phyloP scores from a whole-genome alignment of 441 rosid genomes.

The Theobroma grandiflorum region DNA sequence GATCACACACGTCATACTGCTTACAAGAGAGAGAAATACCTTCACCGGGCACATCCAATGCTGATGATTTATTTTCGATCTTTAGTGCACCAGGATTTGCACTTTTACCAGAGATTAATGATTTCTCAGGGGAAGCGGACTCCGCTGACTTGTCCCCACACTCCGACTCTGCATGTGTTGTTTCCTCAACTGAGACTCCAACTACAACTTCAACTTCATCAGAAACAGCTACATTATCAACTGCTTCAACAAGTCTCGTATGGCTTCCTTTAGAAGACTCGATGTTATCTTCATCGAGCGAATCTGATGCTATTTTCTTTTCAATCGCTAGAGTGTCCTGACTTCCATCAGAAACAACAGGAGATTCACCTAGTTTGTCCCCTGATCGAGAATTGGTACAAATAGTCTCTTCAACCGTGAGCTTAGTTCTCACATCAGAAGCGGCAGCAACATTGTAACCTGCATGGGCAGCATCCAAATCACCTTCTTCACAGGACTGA shows the following conservation, averaged over 20 bases:
- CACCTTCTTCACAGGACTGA: constrained; percentile 29
- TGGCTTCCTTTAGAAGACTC: constrained; percentile 29
- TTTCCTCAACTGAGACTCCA: constrained; percentile 31
- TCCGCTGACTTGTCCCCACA: constrained; percentile 26
- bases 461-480: constrained; percentile 24
- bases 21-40: constrained; percentile 28
- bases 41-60: constrained; percentile 12
- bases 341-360: constrained; percentile 22
- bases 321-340: constrained; percentile 30
- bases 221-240: constrained; percentile 27
- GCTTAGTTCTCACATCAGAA: constrained; percentile 21
- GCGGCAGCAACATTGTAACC: constrained; percentile 31
- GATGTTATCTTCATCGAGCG: constrained; percentile 36
- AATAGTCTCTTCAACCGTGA: constrained; percentile 21
- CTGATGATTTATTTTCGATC: constrained; percentile 21
- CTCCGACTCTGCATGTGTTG: constrained; percentile 27
- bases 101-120: constrained; percentile 32
- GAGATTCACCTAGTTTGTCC: constrained; percentile 26
- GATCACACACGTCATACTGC: constrained; percentile 20
- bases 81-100: neutral
- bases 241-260: constrained; percentile 15
- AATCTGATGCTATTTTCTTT: constrained; percentile 33
- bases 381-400: constrained; percentile 27
- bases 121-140: constrained; percentile 26
- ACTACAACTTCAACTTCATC: constrained; percentile 31